Percentiles rank a stretch among this genome's conserved stretches.
Conservation (phyloP, 148 eudicot genomes). For the Camellia granthamiana region DNA sequence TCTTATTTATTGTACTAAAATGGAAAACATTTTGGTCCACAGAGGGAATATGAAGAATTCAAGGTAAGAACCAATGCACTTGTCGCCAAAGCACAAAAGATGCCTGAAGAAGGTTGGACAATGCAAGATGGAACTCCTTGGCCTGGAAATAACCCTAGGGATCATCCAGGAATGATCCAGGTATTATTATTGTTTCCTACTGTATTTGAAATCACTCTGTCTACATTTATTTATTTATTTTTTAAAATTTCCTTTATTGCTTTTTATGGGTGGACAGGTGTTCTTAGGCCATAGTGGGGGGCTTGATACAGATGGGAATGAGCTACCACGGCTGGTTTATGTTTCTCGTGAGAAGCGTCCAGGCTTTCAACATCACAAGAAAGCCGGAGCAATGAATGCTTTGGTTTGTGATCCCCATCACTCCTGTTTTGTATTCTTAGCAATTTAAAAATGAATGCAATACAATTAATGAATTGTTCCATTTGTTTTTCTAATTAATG, state of each 20-base stretch:
- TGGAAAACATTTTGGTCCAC: background rate
- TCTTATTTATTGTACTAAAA: background rate
- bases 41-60: slow-evolving; percentile 32
- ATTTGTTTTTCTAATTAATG: background rate
- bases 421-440: background rate
- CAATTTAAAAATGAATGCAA: background rate
- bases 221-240: background rate
- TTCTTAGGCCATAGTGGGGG: slow-evolving; percentile 68
- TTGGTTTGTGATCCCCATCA: slow-evolving; percentile 39
- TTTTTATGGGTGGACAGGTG: slow-evolving; percentile 34
- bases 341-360: slow-evolving; percentile 82
- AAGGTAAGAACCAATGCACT: slow-evolving; percentile 22
- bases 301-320: slow-evolving; percentile 57
- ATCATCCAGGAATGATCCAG: slow-evolving; percentile 32
- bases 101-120: slow-evolving; percentile 28
- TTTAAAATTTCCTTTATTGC: background rate
- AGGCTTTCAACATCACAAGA: slow-evolving; percentile 74
- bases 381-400: slow-evolving; percentile 79
- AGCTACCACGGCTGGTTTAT: slow-evolving; percentile 60
- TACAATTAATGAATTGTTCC: no score
- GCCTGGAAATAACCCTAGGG: slow-evolving; percentile 28
- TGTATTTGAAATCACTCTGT: background rate
- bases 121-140: slow-evolving; percentile 33
- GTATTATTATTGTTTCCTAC: slow-evolving; percentile 5
- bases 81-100: slow-evolving; percentile 24